Percentiles rank a stretch among this genome's conserved stretches.
These are phyloP conservation scores for Cadophora sp. DNA, from an alignment of 2,329 filamentous ascomycete genomes.

Conservation along the genomic window DNA sequence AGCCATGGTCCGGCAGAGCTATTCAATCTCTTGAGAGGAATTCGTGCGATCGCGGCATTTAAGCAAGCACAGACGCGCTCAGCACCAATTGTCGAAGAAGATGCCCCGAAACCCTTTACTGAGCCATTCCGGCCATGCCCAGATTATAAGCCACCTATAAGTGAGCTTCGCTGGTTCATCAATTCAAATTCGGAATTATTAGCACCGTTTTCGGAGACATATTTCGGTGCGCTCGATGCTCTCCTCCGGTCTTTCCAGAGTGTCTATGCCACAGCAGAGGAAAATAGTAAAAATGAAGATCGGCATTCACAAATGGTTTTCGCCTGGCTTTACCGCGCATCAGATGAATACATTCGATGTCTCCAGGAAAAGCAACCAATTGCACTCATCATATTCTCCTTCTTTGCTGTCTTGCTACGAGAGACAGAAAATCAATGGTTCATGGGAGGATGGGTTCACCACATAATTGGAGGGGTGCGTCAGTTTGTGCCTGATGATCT, in stretches of 20 bases:
- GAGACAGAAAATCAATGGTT: background rate
- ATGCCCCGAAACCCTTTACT: background rate
- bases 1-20: background rate
- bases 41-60: background rate
- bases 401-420: background rate
- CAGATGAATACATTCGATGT: background rate
- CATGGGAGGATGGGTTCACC: conserved; percentile 2
- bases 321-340: background rate
- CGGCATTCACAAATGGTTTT: background rate
- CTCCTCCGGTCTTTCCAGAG: background rate
- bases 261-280: background rate
- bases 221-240: background rate
- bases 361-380: background rate
- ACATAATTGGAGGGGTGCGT: background rate
- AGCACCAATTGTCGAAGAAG: background rate
- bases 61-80: background rate
- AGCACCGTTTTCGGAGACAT: background rate
- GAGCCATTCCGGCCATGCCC: background rate
- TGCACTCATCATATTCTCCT: background rate
- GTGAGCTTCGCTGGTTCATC: conserved; percentile 5
- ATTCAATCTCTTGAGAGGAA: background rate
- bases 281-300: background rate
- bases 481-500: background rate
- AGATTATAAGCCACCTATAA: background rate
- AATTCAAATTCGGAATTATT: background rate